Conservation (phyloP, 1,284 basidiomycete genomes). For the Cutaneotrichosporon dermatis region DNA sequence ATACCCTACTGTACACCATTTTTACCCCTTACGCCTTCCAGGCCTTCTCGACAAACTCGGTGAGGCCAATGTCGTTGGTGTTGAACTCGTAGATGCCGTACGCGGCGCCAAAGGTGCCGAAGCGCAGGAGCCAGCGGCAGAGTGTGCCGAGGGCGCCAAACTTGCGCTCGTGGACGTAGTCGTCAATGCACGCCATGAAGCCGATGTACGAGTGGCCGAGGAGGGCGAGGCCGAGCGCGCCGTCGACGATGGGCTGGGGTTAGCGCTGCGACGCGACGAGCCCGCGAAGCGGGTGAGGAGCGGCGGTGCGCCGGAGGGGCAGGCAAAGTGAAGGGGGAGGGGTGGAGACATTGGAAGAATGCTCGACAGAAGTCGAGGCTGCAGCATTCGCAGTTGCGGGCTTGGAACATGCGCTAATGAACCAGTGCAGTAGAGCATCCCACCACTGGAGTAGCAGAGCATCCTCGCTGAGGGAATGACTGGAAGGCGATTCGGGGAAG, state of each 20-base stretch:
- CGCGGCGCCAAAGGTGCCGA: conserved; percentile 74
- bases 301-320: too few species aligned
- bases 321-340: too few species aligned
- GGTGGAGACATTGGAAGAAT: too few species aligned
- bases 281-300: too few species aligned
- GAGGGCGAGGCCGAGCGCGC: conserved; percentile 75
- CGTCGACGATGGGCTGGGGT: conserved; percentile 72
- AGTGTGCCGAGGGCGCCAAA: conserved; percentile 73
- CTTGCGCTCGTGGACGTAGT: conserved; percentile 93
- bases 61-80: conserved; percentile 87
- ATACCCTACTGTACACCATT: conserved; percentile 24
- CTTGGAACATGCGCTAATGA: too few species aligned
- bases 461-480: too few species aligned
- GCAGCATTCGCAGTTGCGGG: too few species aligned
- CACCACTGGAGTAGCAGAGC: too few species aligned
- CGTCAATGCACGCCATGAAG: conserved; percentile 64
- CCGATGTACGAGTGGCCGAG: conserved; percentile 95
- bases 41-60: conserved; percentile 62
- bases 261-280: neutral
- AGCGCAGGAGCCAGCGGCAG: conserved; percentile 68
- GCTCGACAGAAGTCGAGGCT: too few species aligned
- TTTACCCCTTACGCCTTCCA: conserved; percentile 58
- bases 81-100: conserved; percentile 96
- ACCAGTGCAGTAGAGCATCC: too few species aligned
- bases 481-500: too few species aligned